Base-by-base conservation (phyloP, 768 basidiomycete species). In the Mycena capillaripes region DNA sequence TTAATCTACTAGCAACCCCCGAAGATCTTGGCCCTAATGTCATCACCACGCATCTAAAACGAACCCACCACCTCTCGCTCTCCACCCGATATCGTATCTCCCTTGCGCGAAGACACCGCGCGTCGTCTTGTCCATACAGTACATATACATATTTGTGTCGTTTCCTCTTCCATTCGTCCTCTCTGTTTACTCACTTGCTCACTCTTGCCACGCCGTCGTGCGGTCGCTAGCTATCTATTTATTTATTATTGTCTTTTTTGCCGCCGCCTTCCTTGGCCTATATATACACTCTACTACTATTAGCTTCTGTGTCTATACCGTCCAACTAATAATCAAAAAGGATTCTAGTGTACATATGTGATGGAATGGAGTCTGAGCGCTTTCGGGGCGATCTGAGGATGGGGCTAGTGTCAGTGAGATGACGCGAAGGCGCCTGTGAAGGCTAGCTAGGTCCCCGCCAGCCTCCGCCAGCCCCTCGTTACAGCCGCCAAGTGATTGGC, bases 311-410 rank as follows among this genome's bases (percentile, higher is more conserved):
- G 60, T 72, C 56, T 75, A 64, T 66, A 75, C 62, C 57, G 38
- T 40, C 58, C 36, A 53, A 10, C 38, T 74, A 68, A 70, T 74
- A 70, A 74, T 67, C 68, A 36, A 74, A n/a, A 65, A 58, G 72
- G 23, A 61, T 63, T 56, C 46, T 23, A 58, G n/a, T 52, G 60
- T 67, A 61, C 29, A 9, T 17, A 7, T 17, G 59, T 23, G 44
- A 50, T 12, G 14, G 14, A 44, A 6, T 12, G 34, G 12, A 12
- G 12, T 36, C 34, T 25, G 40, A n/a, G 46, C n/a, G n/a, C n/a
- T n/a, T n/a, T n/a, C n/a, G n/a, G n/a, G n/a, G n/a, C n/a, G n/a
- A n/a, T n/a, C n/a, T n/a, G n/a, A n/a, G n/a, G n/a, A n/a, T n/a
- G n/a, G n/a, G n/a, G n/a, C n/a, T n/a, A n/a, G n/a, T n/a, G n/a